These are phyloP conservation scores for Cryptococcus sp. DNA, from an alignment of 1,284 basidiomycete genomes.

Conservation along the genomic window DNA sequence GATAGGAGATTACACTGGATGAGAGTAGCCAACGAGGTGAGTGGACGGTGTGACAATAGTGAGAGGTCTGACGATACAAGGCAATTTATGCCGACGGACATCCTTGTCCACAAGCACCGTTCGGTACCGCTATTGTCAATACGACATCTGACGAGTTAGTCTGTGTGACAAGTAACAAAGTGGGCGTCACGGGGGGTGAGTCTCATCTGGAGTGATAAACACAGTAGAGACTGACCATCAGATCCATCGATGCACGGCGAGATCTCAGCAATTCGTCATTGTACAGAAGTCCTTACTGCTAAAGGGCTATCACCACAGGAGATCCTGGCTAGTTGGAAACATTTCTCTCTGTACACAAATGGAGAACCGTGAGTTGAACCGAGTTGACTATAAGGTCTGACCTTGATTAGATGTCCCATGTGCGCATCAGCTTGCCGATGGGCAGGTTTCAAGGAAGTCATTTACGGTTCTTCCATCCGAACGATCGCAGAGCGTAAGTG, in stretches of 20 bases:
- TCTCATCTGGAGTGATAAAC: constrained; percentile 7
- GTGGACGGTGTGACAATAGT: no score
- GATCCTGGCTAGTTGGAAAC: constrained; percentile 22
- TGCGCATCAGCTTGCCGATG: constrained; percentile 26
- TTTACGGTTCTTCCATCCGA: constrained; percentile 23
- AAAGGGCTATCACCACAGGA: constrained; percentile 14
- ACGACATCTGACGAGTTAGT: constrained; percentile 24
- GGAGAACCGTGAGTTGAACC: constrained; percentile 14
- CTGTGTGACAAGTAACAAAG: constrained; percentile 21
- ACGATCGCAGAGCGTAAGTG: constrained; percentile 25
- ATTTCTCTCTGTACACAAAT: constrained; percentile 29
- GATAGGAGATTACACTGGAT: constrained; percentile 27
- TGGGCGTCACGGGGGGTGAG: constrained; percentile 14
- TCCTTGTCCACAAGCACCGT: constrained; percentile 26
- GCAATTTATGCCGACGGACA: constrained; percentile 26
- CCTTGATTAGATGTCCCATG: constrained; percentile 16
- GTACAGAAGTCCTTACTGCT: constrained; percentile 19
- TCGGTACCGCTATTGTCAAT: constrained; percentile 26
- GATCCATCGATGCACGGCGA: constrained; percentile 31
- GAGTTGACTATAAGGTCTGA: no score
- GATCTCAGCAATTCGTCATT: constrained; percentile 23
- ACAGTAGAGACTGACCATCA: neutral
- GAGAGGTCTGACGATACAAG: neutral
- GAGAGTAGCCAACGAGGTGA: constrained; percentile 29
- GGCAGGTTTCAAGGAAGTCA: constrained; percentile 32